Base-by-base conservation (phyloP, 768 basidiomycete genomes). In the Rhodocollybia butyracea region DNA sequence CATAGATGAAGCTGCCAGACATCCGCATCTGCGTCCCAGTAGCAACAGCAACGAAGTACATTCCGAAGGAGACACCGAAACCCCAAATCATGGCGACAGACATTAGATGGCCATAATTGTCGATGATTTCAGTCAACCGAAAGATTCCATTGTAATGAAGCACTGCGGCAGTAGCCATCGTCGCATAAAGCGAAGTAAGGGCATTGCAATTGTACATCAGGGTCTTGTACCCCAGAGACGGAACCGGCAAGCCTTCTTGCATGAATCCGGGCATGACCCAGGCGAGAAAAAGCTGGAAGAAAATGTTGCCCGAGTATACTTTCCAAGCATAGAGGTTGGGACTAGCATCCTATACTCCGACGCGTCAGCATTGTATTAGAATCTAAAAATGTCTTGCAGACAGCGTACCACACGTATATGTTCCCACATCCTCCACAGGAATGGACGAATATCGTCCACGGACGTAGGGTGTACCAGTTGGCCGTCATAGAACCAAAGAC, bases 141-240 rank as follows among this genome's bases (percentile, higher is more conserved):
- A 96, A 97, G 63, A 90, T 82, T 63, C 83, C 74, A 58, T 81
- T 84, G 73, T 81, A 84, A 68, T 97, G 94, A 15, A 98, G 82
- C 46, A 73, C 73, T 43, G 80, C 81, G 34, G 91, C 84, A 27
- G 91, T 87, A 63, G 82, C 68, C 66, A 95, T 76, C 42, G 94
- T 94, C 53, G 82, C 77, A 69, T 97, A 98, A 67, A 93, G 80
- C 59, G 84, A 94, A 55, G 76, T 76, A 42, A 95, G 78, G 17
- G 94, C 96, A 70, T 98, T 98, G 82, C 96, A 98, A 73, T 97
- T 92, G 80, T 98, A 98, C 74, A 82, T 88, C 66, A 98, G 81
- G 19, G 89, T 88, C 70, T 91, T 90, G 80, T 98, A 97, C 63
- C 85, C 83, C 56, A 97, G 81, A 0, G 95, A 98, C 11, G 95